Base-by-base conservation (phyloP, 176 grass and related monocot species). In the Eremochloa ophiuroides region DNA sequence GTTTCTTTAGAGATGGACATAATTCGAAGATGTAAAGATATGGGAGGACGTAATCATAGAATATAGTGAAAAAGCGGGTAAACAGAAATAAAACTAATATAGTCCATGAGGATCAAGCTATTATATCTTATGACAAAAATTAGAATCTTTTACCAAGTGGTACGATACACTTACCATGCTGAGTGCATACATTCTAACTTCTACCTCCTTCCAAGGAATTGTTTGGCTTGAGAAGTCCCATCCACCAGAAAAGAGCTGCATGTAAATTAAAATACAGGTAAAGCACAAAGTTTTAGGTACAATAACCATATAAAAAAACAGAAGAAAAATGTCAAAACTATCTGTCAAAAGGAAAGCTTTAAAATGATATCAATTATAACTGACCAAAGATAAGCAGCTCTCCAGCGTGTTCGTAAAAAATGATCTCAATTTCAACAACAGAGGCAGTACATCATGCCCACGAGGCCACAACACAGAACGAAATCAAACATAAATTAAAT, bases 171-270 rank as follows among this genome's bases (percentile, higher is more conserved):
- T 89, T 88, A 98, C 95, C 95, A 95, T 87, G 73, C 91, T 85
- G 64, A 98, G 86, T 66, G 86, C 92, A 79, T 95, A 93, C 88
- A 98, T 93, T 85, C 86, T 85, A 89, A 91, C 80, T 91, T 98
- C 95, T 29, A 98, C 71, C 64, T 95, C 92, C 75, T 85, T 86
- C 95, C 95, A 98, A 87, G 78, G 82, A 83, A 95, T 80, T 91
- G 90, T 82, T 91, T 86, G 88, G 76, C 80, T 85, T 34, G 82
- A 74, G 35, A 91, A 93, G 84, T 71, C 61, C 76, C 93, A 93
- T 66, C 75, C 75, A 85, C 79, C 78, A 81, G 82, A 86, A 79
- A 95, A 86, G 77, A 98, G 83, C 95, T 98, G 73, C 60, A 88
- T 33, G 70, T 56, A 85, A 65, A 48, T 81, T 27, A 87, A 86